A percentile compares a stretch with the other conserved stretches of the same genome.
Conservation (phyloP, 352 stramenopile species). For the Phytophthora citricola region DNA sequence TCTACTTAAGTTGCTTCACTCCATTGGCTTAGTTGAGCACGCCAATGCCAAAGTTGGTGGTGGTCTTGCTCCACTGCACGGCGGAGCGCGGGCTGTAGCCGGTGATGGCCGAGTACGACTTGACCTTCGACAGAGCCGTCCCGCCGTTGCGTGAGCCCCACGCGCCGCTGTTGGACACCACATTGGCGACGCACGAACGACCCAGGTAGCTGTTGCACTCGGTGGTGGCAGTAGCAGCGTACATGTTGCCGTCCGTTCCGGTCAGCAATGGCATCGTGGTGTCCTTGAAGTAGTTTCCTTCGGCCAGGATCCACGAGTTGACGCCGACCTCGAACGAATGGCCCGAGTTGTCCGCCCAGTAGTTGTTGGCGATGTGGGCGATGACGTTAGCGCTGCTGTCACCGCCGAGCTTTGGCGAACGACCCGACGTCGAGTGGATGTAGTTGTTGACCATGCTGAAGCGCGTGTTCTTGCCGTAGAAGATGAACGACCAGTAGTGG, state of each 20-base stretch:
- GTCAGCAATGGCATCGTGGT: slow-evolving; percentile 23
- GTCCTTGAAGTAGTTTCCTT: slow-evolving; percentile 61
- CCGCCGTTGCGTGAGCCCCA: slow-evolving; percentile 22
- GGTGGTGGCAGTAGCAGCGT: slow-evolving; percentile 12
- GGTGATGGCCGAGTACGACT: slow-evolving; percentile 20
- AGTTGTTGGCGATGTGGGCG: slow-evolving; percentile 48
- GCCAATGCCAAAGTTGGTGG: slow-evolving; percentile 34
- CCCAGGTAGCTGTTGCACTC: slow-evolving; percentile 34
- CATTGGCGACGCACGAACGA: slow-evolving; percentile 36
- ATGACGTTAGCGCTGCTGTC: slow-evolving; percentile 26
- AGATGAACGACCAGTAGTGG: slow-evolving; percentile 51
- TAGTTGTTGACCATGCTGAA: slow-evolving; percentile 51
- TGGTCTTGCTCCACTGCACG: slow-evolving; percentile 25
- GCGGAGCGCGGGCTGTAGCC: slow-evolving; percentile 20
- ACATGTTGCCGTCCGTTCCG: slow-evolving; percentile 19
- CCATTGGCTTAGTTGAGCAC: slow-evolving; percentile 17
- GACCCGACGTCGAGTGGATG: slow-evolving; percentile 31
- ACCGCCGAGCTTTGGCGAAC: slow-evolving; percentile 40
- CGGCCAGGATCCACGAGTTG: slow-evolving; percentile 41
- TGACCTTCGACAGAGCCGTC: slow-evolving; percentile 20
- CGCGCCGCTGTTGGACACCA: slow-evolving; percentile 28
- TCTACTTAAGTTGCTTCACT: neutral
- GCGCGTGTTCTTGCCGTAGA: slow-evolving; percentile 38
- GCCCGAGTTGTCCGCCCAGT: slow-evolving; percentile 49
- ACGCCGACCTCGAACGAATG: slow-evolving; percentile 44